Base-by-base conservation (phyloP, 2,329 filamentous ascomycete genomes). In the Ascochyta pisi region DNA sequence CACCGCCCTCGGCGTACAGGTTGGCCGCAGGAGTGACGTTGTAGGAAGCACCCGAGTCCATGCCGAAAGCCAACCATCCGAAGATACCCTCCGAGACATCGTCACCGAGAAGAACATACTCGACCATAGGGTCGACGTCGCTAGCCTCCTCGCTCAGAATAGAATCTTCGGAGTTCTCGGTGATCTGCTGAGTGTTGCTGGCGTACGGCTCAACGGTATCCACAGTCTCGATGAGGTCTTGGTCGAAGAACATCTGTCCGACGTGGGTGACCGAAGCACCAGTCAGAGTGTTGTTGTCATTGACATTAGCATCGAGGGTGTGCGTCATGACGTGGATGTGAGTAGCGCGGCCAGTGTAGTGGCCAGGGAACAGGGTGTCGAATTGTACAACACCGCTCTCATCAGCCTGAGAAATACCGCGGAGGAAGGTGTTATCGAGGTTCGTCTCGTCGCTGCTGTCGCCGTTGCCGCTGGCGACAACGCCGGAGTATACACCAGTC, bases 201-300 rank as follows among this genome's bases (percentile, higher is more conserved):
- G 63, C 67, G 64, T 81, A 80, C 0, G 82, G 81, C 2, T 69
- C 64, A 2, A 72, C 73, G 2, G 69, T 65, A 58, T 86, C 81
- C 40, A 88, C 83, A 24, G 76, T 62, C 23, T 68, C 61, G 64
- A 85, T 81, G 3, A 89, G 81, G 56, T 79, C 76, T 70, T 88
- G 82, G 70, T 89, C 85, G 58, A 86, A 88, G 80, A 86, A 89
- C 42, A 86, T 64, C 69, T 89, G 86, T 16, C 86, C 86, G 40
- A 89, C 80, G 75, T 89, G 85, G 24, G 82, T 80, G 50, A 83
- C 78, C 41, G 72, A 75, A 6, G 78, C 76, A 57, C 78, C 82
- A 26, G 75, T 71, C 57, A 84, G 76, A 44, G 83, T 83, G 47
- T 81, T 82, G 66, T 82, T 85, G 42, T 74, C 57, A 38, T 78